phyloP scores from a whole-genome alignment of 805 yeast genomes.

The Starmerella apicola region DNA sequence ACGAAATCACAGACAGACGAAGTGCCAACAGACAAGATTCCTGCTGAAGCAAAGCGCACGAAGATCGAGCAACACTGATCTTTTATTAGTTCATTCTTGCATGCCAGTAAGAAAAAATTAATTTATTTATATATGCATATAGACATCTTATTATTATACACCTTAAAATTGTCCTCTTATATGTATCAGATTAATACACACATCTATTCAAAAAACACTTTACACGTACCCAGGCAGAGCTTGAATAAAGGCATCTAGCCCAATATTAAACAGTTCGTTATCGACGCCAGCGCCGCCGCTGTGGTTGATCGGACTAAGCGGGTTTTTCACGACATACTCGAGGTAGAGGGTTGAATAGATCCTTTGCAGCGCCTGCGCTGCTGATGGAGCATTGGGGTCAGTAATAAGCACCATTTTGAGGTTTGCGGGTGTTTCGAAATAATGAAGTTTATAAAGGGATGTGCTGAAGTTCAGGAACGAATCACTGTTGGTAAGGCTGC shows the following conservation, averaged over 20 bases:
- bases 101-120: no score
- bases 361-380: constrained; percentile 43
- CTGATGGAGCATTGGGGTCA: constrained; percentile 46
- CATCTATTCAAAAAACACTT: background rate
- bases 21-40: no score
- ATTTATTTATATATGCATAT: no score
- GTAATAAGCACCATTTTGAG: constrained; percentile 63
- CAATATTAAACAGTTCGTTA: constrained; percentile 43
- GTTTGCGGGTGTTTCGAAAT: constrained; percentile 66
- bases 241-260: constrained; percentile 41
- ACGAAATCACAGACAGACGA: no score
- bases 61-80: background rate
- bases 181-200: background rate
- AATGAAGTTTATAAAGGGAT: constrained; percentile 66
- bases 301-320: constrained; percentile 20
- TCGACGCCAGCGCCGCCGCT: constrained; percentile 32
- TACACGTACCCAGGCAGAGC: constrained; percentile 24
- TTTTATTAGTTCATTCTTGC: no score
- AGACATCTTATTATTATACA: no score
- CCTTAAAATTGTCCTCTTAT: background rate
- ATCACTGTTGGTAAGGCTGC: constrained; percentile 35
- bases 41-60: background rate
- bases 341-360: constrained; percentile 50
- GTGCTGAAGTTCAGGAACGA: constrained; percentile 34
- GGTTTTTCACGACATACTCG: constrained; percentile 48